Percentiles rank a stretch among this genome's conserved stretches.
These are phyloP conservation scores for Orbilia blumenaviensis DNA, from an alignment of 2,329 filamentous ascomycete species.

Conservation along the genomic window DNA sequence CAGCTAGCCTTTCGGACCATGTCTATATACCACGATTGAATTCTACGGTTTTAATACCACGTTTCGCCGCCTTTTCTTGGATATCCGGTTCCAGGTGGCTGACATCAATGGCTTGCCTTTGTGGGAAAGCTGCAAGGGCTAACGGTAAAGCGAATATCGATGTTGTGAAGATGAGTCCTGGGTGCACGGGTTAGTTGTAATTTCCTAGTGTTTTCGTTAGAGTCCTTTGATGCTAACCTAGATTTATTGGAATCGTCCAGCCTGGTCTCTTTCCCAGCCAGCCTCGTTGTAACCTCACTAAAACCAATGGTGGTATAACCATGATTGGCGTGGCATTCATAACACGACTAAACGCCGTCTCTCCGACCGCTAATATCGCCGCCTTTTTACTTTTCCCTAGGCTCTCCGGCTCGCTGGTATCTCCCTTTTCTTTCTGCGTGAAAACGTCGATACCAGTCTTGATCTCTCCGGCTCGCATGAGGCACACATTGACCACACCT, in stretches of 20 bases:
- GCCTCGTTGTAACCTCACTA: constrained; percentile 83
- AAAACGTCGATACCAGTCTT: constrained; percentile 90
- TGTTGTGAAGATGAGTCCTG: constrained; percentile 79
- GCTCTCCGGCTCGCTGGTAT: constrained; percentile 71
- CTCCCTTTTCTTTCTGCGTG: constrained; percentile 69
- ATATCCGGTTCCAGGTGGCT: constrained; percentile 85
- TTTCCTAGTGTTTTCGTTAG: not conserved
- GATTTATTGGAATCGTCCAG: constrained; percentile 81
- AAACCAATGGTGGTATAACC: constrained; percentile 87
- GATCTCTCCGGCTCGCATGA: constrained; percentile 98
- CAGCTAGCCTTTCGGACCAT: not conserved
- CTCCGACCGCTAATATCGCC: constrained; percentile 85
- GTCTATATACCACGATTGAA: constrained; percentile 91
- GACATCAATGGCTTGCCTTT: constrained; percentile 82
- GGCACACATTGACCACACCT: constrained; percentile 90
- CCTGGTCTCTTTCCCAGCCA: constrained; percentile 82
- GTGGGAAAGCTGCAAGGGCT: constrained; percentile 90
- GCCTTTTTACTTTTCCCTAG: constrained; percentile 89
- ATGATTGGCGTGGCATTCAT: constrained; percentile 96
- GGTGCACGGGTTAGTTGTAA: not conserved
- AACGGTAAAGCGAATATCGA: constrained; percentile 88
- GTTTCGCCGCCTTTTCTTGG: constrained; percentile 77
- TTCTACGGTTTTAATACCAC: constrained; percentile 77
- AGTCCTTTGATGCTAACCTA: constrained; percentile 66
- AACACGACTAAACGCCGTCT: constrained; percentile 90